Evolutionary conservation across 306 rosid genomes (phyloP).

Genomic region (Carpinus fangiana): DNA sequence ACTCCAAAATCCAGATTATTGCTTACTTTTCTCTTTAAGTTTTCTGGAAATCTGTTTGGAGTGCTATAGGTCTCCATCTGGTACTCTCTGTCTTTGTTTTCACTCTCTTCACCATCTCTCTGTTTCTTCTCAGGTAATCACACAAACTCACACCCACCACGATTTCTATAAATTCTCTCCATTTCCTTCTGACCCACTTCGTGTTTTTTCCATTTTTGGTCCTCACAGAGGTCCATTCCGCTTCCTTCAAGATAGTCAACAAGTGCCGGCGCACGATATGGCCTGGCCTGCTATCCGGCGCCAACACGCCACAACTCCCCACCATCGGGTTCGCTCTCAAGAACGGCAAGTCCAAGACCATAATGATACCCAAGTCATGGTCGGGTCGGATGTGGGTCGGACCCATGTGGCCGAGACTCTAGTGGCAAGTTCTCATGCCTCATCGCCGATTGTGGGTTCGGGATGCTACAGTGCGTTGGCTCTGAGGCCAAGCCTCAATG

Average conservation of each 20-base stretch:
- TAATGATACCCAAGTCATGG: constrained; percentile 67
- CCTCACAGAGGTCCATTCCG: constrained; percentile 56
- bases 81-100: constrained; percentile 35
- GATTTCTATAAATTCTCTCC: not conserved
- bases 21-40: too few species aligned
- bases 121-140: constrained; percentile 62
- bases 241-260: constrained; percentile 77
- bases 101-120: constrained; percentile 38
- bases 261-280: constrained; percentile 80
- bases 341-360: constrained; percentile 53
- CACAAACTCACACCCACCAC: not conserved
- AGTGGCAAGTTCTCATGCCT: constrained; percentile 66
- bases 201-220: not conserved
- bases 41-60: too few species aligned
- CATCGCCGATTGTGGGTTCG: constrained; percentile 90
- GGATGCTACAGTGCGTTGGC: constrained; percentile 61
- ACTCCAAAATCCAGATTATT: too few species aligned
- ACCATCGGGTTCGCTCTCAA: constrained; percentile 74
- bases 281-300: constrained; percentile 93
- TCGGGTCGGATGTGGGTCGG: constrained; percentile 93
- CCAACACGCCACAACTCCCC: constrained; percentile 63
- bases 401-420: constrained; percentile 60
- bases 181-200: constrained; percentile 9
- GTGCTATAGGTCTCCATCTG: constrained; percentile 61
- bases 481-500: constrained; percentile 85